Conservation (phyloP, 805 yeast species). For the Blastobotrys americana region DNA sequence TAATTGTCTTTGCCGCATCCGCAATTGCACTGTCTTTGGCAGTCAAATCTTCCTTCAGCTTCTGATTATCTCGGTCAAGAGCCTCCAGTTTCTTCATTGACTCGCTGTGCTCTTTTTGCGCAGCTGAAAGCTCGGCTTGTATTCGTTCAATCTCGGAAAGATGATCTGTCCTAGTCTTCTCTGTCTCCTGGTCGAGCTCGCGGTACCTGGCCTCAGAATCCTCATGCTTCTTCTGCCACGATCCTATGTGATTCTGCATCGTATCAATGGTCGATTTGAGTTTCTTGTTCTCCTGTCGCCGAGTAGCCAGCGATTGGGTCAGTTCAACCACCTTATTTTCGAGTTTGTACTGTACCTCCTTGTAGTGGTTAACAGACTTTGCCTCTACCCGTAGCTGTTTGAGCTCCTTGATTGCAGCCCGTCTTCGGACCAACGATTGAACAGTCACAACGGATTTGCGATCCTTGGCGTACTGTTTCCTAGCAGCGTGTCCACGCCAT, state of each 20-base stretch:
- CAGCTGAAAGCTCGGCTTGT: conserved; percentile 17
- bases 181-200: conserved; percentile 26
- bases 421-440: conserved; percentile 74
- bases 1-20: conserved; percentile 26
- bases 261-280: conserved; percentile 53
- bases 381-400: conserved; percentile 72
- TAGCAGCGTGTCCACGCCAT: conserved; percentile 62
- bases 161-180: conserved; percentile 17
- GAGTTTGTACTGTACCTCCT: conserved; percentile 85
- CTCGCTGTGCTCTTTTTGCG: conserved; percentile 24
- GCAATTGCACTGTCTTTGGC: conserved; percentile 22
- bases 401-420: conserved; percentile 61
- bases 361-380: conserved; percentile 79
- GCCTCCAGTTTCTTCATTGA: conserved; percentile 26
- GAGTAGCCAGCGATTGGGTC: conserved; percentile 73
- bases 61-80: conserved; percentile 24
- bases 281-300: conserved; percentile 74
- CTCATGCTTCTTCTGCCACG: conserved; percentile 26
- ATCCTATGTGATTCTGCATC: conserved; percentile 24
- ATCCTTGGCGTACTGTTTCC: conserved; percentile 42
- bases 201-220: conserved; percentile 21
- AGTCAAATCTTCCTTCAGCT: conserved; percentile 22
- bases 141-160: conserved; percentile 15
- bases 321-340: conserved; percentile 97
- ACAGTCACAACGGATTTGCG: conserved; percentile 55